Base-by-base conservation (phyloP, 805 yeast species). In the Tetrapisispora taiwanensis region DNA sequence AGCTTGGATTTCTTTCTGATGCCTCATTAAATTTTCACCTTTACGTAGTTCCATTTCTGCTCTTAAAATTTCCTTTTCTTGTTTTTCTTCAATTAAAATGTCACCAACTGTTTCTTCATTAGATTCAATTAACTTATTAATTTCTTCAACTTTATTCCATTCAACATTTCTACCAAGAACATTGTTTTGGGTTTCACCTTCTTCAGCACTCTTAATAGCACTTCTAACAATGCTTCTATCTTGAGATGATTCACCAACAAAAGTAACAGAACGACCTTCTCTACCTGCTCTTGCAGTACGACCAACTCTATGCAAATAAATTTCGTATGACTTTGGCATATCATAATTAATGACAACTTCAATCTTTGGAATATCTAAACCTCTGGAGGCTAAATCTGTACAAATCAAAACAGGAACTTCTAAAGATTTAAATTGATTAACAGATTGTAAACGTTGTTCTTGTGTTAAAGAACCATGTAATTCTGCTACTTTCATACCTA, bases 221-320 rank as follows among this genome's bases (percentile, higher is more conserved):
- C 79, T 86, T 60, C 85, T 88, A n/a, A 92, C 97, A 53, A 92
- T 86, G 39, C 74, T 69, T 66, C 98, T 79, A 51, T 92, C 98
- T 46, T 73, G 76, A n/a, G 86, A 71, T 0, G 84, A 71, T 61
- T 92, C 98, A 15, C 97, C 97, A 13, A 92, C 98, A 65, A 92
- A 79, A 2, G 97, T 81, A 34, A 92, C 82, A 37, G 97, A 84
- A 45, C 76, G 76, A 74, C 99, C 99, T 43, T 84, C 86, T 67
- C 97, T 78, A 18, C 97, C 97, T 42, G 97, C 99, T 77, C 99
- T 86, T 9, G 99, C 99, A 44, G 97, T 92, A 75, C 98, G 85
- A 67, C 98, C 98, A 48, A 92, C 96, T 72, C 98, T 84, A 68
- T 92, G 98, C 56, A 92, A 71, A 64, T 92, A 92, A 32, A 90